Conservation (phyloP, 1,139 yeast genomes). For the Candida tropicalis region DNA sequence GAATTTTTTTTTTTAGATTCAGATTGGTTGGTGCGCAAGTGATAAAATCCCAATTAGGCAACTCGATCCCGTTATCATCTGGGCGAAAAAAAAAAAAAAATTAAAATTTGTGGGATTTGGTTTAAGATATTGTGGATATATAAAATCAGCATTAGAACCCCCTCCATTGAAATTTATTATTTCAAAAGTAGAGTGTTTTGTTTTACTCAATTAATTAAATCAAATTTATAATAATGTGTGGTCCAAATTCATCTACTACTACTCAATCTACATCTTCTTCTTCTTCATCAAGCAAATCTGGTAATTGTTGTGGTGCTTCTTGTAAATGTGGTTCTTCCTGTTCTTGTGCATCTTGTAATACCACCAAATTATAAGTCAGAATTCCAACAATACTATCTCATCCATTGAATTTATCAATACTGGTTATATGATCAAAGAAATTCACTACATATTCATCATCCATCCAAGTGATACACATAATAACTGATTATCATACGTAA, state of each 20-base stretch:
- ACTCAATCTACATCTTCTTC: constrained; percentile 21
- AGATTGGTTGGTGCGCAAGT: constrained; percentile 4
- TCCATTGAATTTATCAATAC: neutral
- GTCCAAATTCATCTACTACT: constrained; percentile 19
- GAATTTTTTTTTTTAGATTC: neutral
- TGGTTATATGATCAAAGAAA: neutral
- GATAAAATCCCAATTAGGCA: constrained; percentile 7
- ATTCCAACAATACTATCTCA: neutral
- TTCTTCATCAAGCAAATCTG: constrained; percentile 11
- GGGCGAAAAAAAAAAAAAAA: neutral
- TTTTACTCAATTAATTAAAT: neutral
- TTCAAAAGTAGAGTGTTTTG: too few species aligned
- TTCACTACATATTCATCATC: too few species aligned
- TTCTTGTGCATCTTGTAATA: constrained; percentile 42
- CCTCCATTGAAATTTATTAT: neutral
- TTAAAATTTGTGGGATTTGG: too few species aligned
- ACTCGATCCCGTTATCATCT: constrained; percentile 8
- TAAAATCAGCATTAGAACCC: constrained; percentile 1
- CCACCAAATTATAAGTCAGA: constrained; percentile 40
- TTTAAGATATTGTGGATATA: too few species aligned
- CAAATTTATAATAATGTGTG: constrained; percentile 24
- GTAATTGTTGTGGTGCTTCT: constrained; percentile 37
- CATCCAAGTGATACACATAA: too few species aligned
- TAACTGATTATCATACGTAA: too few species aligned
- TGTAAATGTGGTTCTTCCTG: constrained; percentile 50